Base-by-base conservation (phyloP, 2,329 filamentous ascomycete species). In the Ramularia endophylla region DNA sequence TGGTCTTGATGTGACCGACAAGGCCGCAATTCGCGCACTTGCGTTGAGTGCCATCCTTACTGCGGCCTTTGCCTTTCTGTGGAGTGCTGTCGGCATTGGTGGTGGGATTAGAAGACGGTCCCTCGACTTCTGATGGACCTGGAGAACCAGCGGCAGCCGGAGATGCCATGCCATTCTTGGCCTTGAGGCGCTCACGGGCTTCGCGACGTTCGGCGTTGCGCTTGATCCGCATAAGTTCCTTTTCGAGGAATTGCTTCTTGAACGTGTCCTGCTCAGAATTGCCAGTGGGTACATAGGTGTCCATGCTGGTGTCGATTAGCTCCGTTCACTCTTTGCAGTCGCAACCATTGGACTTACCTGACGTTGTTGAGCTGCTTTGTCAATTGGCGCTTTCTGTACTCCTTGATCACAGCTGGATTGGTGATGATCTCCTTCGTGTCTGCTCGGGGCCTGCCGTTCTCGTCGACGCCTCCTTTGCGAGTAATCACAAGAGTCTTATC, bases 21-120 rank as follows among this genome's bases (percentile, higher is more conserved):
- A 92, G 85, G 37, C 92, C 92, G 68, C 92, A 98, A 65, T 95
- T 97, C 53, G 92, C 92, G 68, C 92, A 98, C 70, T 97, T 97
- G 57, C 94, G 78, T 41, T 75, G 73, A 8, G 79, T 82, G 32
- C 70, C 72, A 25, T 83, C 83, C 42, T 87, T 94, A 47, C 82
- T 57, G 15, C 58, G 53, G 22, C 62, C 62, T 38, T 69, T 69
- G 32, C 60, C 61, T 44, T 58, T 61, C 32, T 52, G 47, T 19
- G 52, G 48, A 16, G 54, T 52, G n/a, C 17, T 34, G 37, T 56
- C 50, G 22, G 43, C 46, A 11, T 39, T 41, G 36, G 48, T 40
- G 44, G 44, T 47, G 35, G 43, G 27, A 32, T 47, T 36, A 34
- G 43, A 41, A 35, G 41, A 16, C 41, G 47, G 50, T 11, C 80